These are phyloP conservation scores for Russula emetica DNA, from an alignment of 768 basidiomycete genomes.

Conservation along the genomic window DNA sequence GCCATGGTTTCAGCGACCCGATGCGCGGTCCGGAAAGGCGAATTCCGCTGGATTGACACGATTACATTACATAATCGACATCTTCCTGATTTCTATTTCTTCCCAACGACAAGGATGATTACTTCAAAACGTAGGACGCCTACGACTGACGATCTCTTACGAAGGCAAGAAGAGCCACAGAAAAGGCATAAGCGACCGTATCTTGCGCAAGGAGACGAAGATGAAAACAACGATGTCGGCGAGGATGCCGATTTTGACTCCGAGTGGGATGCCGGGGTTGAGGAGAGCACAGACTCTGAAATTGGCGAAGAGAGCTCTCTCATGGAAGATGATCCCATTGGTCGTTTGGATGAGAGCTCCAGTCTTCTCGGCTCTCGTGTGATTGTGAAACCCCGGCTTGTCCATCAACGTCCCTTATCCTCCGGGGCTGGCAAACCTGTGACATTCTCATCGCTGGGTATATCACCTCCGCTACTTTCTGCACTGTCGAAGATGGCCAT, in stretches of 20 bases:
- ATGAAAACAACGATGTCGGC: conserved; percentile 21
- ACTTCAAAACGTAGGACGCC: conserved; percentile 33
- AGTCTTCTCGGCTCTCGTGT: conserved; percentile 29
- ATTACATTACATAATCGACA: not conserved
- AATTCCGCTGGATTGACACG: not conserved
- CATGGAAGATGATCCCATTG: not conserved
- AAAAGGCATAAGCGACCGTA: conserved; percentile 25
- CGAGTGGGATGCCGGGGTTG: not conserved
- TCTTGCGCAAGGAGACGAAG: conserved; percentile 29
- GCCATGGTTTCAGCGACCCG: not conserved
- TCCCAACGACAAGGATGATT: conserved; percentile 30
- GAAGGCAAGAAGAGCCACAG: conserved; percentile 34
- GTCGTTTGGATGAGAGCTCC: not conserved
- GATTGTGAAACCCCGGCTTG: conserved; percentile 25
- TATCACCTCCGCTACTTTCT: conserved; percentile 54
- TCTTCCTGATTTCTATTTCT: no score
- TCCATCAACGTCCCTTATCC: conserved; percentile 16
- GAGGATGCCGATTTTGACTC: conserved; percentile 4
- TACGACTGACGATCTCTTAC: conserved; percentile 38
- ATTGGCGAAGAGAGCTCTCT: not conserved
- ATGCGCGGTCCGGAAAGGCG: not conserved
- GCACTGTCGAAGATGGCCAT: conserved; percentile 84
- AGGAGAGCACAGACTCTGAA: conserved; percentile 17
- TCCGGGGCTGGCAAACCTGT: conserved; percentile 21
- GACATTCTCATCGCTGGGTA: conserved; percentile 55